Conservation (phyloP, 106 monocot genomes). For the Apostasia shenzhenica region DNA sequence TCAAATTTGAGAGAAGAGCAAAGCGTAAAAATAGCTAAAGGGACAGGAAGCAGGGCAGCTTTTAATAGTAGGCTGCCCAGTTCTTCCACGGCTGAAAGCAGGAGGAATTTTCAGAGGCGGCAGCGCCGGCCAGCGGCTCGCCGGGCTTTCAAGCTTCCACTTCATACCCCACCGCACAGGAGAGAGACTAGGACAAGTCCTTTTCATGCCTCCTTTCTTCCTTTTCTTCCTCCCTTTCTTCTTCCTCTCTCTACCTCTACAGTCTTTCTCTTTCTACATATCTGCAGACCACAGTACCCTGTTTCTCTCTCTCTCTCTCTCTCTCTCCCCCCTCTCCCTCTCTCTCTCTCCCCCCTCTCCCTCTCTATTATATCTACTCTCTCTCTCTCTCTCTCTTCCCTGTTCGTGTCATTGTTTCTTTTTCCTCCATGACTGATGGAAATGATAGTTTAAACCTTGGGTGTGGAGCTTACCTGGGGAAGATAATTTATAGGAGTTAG, state of each 20-base stretch:
- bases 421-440: constrained; percentile 2
- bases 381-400: neutral
- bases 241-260: too few relatives aligned
- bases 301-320: neutral
- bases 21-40: neutral
- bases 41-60: neutral
- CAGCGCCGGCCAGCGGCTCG: constrained; percentile 1
- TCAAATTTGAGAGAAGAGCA: neutral
- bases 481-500: too few relatives aligned
- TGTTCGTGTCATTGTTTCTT: neutral
- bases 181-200: constrained; percentile 2
- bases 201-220: neutral
- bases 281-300: neutral
- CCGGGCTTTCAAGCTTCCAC: constrained; percentile 8
- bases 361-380: neutral
- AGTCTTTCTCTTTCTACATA: neutral
- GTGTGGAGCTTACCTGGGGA: neutral
- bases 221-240: neutral
- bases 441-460: constrained; percentile 1
- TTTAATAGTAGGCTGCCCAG: neutral
- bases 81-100: neutral
- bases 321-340: neutral
- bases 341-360: neutral
- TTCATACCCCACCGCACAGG: neutral
- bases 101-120: constrained; percentile 10